A percentile compares a stretch with the other conserved stretches of the same genome.
These are phyloP conservation scores for Fragilariopsis cylindrus DNA, from an alignment of 108 stramenopile genomes.

Conservation along the genomic window DNA sequence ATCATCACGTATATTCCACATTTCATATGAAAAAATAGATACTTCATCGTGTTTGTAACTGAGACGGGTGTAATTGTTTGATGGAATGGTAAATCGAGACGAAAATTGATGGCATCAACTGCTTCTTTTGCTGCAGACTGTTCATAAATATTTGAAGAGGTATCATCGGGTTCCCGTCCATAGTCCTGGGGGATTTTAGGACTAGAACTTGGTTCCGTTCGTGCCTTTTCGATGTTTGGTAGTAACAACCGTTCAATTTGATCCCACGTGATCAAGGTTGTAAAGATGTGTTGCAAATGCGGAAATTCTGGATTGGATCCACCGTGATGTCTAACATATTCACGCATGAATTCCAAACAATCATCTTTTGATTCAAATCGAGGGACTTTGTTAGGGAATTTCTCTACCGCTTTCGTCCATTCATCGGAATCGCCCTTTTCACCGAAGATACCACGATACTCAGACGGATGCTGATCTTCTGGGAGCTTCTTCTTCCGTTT, in stretches of 20 bases:
- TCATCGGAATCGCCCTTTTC: conserved; percentile 72
- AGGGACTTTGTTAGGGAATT: conserved; percentile 87
- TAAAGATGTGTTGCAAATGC: conserved; percentile 85
- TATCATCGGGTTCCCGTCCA: conserved; percentile 46
- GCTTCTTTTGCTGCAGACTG: conserved; percentile 50
- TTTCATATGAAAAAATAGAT: conserved; percentile 99
- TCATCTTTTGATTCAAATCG: conserved; percentile 71
- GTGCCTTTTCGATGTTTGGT: conserved; percentile 73
- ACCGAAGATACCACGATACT: conserved; percentile 85
- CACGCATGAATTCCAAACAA: conserved; percentile 71
- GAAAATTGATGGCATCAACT: conserved; percentile 66
- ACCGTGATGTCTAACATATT: conserved; percentile 73
- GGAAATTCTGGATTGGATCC: conserved; percentile 85
- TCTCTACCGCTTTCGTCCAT: conserved; percentile 72
- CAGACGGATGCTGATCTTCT: conserved; percentile 42
- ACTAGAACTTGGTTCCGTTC: conserved; percentile 68
- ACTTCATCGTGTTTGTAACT: conserved; percentile 87
- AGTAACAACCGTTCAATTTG: conserved; percentile 79
- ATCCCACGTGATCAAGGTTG: conserved; percentile 82
- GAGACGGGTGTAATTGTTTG: conserved; percentile 72
- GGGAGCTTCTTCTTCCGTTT: conserved; percentile 12
- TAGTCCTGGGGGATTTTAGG: conserved; percentile 57
- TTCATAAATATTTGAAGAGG: conserved; percentile 70
- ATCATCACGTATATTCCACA: conserved; percentile 98
- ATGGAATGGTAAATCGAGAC: conserved; percentile 85